Conservation (phyloP, 371 early-diverging fungal species). For the Syncephalastrum contaminatum region DNA sequence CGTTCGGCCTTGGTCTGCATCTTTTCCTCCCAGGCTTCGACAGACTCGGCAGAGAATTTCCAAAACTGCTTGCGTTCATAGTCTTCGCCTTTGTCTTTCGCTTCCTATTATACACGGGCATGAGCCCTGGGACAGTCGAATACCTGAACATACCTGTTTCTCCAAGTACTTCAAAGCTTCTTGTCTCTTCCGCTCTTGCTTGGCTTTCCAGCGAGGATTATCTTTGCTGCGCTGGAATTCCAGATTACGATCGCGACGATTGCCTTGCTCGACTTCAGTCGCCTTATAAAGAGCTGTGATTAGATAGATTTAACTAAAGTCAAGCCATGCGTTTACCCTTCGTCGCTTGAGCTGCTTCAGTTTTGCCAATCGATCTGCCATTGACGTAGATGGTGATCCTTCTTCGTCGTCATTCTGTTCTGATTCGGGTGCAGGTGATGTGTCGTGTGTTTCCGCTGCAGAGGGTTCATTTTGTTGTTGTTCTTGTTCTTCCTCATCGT, state of each 20-base stretch:
- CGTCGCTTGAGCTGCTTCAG: constrained; percentile 22
- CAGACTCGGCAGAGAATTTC: constrained; percentile 86
- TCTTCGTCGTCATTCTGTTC: constrained; percentile 2
- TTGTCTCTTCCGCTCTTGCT: constrained; percentile 65
- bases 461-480: background rate
- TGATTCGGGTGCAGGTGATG: background rate
- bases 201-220: constrained; percentile 65
- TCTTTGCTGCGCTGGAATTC: constrained; percentile 78
- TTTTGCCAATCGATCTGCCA: constrained; percentile 21
- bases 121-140: background rate
- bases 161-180: constrained; percentile 73
- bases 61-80: constrained; percentile 80
- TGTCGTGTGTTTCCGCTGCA: background rate
- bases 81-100: constrained; percentile 74
- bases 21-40: constrained; percentile 85
- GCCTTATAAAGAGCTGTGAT: constrained; percentile 21
- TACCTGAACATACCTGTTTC: constrained; percentile 41
- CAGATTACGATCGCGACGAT: constrained; percentile 74
- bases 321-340: constrained; percentile 10
- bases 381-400: constrained; percentile 2
- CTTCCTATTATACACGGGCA: constrained; percentile 44
- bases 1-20: constrained; percentile 63
- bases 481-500: background rate
- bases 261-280: constrained; percentile 67
- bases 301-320: background rate